These are phyloP conservation scores for Thelonectria blattea DNA, from an alignment of 2,329 filamentous ascomycete genomes.

Conservation along the genomic window DNA sequence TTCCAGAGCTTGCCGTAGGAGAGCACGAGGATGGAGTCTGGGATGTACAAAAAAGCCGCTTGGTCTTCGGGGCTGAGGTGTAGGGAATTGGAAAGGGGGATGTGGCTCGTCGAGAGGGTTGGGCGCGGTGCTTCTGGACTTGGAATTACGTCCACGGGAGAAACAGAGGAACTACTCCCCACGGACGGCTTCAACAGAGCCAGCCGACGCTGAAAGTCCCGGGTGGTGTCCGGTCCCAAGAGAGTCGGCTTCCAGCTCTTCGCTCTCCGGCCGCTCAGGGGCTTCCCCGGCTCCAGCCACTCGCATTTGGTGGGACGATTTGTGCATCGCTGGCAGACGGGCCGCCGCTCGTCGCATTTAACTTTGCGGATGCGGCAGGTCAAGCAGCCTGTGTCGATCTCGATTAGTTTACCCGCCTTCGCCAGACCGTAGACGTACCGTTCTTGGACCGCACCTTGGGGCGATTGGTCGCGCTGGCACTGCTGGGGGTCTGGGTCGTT, in stretches of 20 bases:
- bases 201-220: constrained; percentile 2
- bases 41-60: constrained; percentile 26
- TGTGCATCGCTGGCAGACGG: constrained; percentile 27
- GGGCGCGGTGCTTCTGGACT: not conserved
- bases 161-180: not conserved
- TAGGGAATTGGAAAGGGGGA: constrained; percentile 26
- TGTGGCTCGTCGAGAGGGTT: constrained; percentile 19
- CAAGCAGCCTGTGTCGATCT: constrained; percentile 20
- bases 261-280: constrained; percentile 21
- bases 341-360: constrained; percentile 31
- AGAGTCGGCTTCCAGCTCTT: not conserved
- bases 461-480: constrained; percentile 8
- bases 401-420: not conserved
- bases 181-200: constrained; percentile 5
- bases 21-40: constrained; percentile 27
- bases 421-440: constrained; percentile 14
- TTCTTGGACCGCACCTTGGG: constrained; percentile 32
- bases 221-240: not conserved
- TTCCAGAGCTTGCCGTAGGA: constrained; percentile 30
- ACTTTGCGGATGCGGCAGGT: constrained; percentile 35
- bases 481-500: not conserved
- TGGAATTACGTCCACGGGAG: not conserved
- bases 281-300: constrained; percentile 26
- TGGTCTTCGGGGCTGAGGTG: constrained; percentile 21
- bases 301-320: constrained; percentile 29